Percentiles rank a stretch among this genome's conserved stretches.
Evolutionary conservation across 345 rosid genomes (phyloP).

Genomic region (Eucalyptus curtisii): DNA sequence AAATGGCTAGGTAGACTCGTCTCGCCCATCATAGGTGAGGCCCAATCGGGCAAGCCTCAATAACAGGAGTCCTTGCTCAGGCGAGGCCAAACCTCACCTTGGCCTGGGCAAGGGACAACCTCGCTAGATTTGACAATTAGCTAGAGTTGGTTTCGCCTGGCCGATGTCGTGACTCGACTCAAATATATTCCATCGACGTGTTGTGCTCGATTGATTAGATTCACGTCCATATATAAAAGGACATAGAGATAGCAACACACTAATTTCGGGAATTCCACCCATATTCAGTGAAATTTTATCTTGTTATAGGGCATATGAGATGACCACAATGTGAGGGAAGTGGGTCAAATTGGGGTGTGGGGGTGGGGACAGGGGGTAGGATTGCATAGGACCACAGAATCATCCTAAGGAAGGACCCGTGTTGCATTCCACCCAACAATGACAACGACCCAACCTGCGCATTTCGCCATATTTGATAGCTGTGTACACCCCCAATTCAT

Average conservation of each 20-base stretch:
- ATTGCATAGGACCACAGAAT: slow-evolving; percentile 4
- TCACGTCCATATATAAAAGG: background rate
- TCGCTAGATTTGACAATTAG: too few species aligned
- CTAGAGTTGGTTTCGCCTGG: too few species aligned
- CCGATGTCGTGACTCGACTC: accelerated
- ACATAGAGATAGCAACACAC: background rate
- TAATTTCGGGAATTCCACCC: background rate
- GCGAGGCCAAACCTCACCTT: too few species aligned
- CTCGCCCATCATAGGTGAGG: background rate
- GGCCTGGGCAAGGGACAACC: accelerated
- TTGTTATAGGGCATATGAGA: background rate
- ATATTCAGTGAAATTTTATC: background rate
- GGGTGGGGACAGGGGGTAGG: background rate
- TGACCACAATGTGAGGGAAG: background rate
- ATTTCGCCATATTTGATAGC: background rate
- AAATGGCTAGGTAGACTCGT: background rate
- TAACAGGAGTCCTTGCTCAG: too few species aligned
- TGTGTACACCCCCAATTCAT: background rate
- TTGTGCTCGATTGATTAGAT: background rate
- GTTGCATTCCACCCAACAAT: slow-evolving; percentile 1
- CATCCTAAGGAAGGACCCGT: background rate
- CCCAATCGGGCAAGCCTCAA: background rate
- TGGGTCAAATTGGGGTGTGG: background rate
- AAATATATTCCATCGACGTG: background rate
- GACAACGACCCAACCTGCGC: background rate